Evolutionary conservation across 257 asterid species (phyloP).

Genomic region (Forsythia viridissima): DNA sequence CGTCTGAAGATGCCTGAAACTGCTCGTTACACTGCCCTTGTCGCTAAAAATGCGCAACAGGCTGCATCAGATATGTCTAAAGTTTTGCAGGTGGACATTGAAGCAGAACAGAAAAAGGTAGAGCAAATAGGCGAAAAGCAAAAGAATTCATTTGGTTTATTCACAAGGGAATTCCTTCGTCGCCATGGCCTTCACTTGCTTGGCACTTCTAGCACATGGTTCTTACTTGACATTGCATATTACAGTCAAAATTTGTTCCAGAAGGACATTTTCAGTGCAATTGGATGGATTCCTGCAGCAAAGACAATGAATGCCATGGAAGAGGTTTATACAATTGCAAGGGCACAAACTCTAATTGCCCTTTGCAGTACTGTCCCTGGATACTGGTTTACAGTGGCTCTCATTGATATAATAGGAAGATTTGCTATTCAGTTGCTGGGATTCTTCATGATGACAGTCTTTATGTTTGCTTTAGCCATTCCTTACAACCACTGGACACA

Average conservation of each 20-base stretch:
- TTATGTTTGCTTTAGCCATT: slow-evolving; percentile 39
- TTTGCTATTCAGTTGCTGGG: slow-evolving; percentile 33
- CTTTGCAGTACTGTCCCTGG: slow-evolving; percentile 60
- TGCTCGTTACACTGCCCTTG: slow-evolving; percentile 34
- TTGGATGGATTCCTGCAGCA: slow-evolving; percentile 30
- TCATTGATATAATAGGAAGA: slow-evolving; percentile 36
- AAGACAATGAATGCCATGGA: slow-evolving; percentile 26
- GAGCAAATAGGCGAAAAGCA: not conserved
- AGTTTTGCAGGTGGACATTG: slow-evolving; percentile 29
- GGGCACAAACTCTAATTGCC: slow-evolving; percentile 48
- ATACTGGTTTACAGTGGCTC: slow-evolving; percentile 42
- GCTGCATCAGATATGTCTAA: slow-evolving; percentile 31
- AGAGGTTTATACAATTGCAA: slow-evolving; percentile 25
- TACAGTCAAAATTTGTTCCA: slow-evolving; percentile 35
- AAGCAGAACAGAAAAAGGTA: slow-evolving; percentile 15
- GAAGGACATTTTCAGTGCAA: slow-evolving; percentile 24
- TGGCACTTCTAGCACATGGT: slow-evolving; percentile 34
- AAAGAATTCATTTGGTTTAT: slow-evolving; percentile 13
- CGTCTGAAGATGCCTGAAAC: slow-evolving; percentile 33
- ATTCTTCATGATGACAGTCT: slow-evolving; percentile 39
- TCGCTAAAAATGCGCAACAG: slow-evolving; percentile 25
- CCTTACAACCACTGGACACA: slow-evolving; percentile 41
- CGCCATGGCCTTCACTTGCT: slow-evolving; percentile 33
- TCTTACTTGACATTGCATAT: slow-evolving; percentile 31
- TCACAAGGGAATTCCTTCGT: slow-evolving; percentile 27